Evolutionary conservation across 2,329 filamentous ascomycete genomes (phyloP).

Genomic region (Pseudocercospora macadamiae): DNA sequence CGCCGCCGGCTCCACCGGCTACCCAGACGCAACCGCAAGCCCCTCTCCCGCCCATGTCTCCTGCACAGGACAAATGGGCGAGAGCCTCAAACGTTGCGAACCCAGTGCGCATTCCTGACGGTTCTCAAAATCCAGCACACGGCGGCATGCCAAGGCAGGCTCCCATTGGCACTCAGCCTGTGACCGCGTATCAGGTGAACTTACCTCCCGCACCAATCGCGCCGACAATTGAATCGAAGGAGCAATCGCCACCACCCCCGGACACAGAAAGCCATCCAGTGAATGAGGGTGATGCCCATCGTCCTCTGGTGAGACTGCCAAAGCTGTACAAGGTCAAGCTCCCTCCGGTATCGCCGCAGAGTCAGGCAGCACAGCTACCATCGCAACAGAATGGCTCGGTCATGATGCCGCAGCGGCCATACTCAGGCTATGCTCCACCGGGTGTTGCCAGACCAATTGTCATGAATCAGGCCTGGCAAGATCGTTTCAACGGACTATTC

Average conservation of each 20-base stretch:
- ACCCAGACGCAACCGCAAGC: constrained; percentile 39
- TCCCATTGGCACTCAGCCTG: constrained; percentile 33
- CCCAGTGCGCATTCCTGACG: constrained; percentile 39
- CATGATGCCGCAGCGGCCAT: constrained; percentile 44
- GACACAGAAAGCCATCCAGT: constrained; percentile 74
- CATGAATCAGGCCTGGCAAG: constrained; percentile 69
- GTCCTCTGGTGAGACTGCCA: constrained; percentile 71
- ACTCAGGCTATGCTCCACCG: constrained; percentile 44
- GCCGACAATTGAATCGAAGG: constrained; percentile 25
- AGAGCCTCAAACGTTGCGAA: constrained; percentile 25
- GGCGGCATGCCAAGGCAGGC: constrained; percentile 30
- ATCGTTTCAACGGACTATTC: constrained; percentile 77
- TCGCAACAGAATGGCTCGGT: constrained; percentile 44
- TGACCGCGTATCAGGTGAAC: constrained; percentile 26
- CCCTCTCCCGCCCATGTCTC: constrained; percentile 31
- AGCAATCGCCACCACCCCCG: constrained; percentile 62
- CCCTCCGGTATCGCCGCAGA: constrained; percentile 60
- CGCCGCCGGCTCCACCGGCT: constrained; percentile 38
- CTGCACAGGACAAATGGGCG: constrained; percentile 27
- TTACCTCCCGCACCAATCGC: constrained; percentile 30
- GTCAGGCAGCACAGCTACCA: constrained; percentile 44
- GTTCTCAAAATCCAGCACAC: constrained; percentile 36
- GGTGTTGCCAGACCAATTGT: constrained; percentile 47
- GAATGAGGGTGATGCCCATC: constrained; percentile 66
- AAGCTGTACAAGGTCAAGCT: constrained; percentile 75